These are phyloP conservation scores for Atkinsonella hypoxylon DNA, from an alignment of 2,329 filamentous ascomycete species.

Conservation along the genomic window DNA sequence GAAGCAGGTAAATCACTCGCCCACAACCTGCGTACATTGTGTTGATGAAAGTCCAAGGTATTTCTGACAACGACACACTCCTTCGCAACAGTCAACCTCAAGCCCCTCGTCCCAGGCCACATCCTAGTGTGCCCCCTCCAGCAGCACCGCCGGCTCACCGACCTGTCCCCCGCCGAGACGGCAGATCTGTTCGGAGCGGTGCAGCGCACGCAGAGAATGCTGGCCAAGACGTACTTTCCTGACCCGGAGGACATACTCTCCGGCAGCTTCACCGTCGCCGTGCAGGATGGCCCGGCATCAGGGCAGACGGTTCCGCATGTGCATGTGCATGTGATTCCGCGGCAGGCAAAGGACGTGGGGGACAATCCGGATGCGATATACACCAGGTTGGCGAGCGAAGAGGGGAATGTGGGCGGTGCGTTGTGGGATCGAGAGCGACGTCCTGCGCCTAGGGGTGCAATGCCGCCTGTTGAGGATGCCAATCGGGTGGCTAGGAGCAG, in stretches of 20 bases:
- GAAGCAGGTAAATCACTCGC: slow-evolving; percentile 41
- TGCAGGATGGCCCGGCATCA: slow-evolving; percentile 86
- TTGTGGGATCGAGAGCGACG: slow-evolving; percentile 42
- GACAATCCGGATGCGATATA: slow-evolving; percentile 59
- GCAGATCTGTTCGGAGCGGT: slow-evolving; percentile 79
- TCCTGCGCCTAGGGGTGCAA: slow-evolving; percentile 41
- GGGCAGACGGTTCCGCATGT: slow-evolving; percentile 92
- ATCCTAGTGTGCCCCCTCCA: slow-evolving; percentile 74
- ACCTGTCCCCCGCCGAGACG: slow-evolving; percentile 60
- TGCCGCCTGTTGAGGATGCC: slow-evolving; percentile 61
- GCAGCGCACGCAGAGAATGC: slow-evolving; percentile 67
- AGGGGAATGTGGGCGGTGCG: slow-evolving; percentile 67
- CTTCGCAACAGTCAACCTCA: slow-evolving; percentile 89
- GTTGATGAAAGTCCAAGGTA: slow-evolving; percentile 42
- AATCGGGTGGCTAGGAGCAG: slow-evolving; percentile 53
- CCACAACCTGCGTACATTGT: too few species aligned
- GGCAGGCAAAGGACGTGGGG: slow-evolving; percentile 41
- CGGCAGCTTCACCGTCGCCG: slow-evolving; percentile 78
- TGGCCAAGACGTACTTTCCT: slow-evolving; percentile 46
- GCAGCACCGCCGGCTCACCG: slow-evolving; percentile 58
- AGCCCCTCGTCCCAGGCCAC: slow-evolving; percentile 86
- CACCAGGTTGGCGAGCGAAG: slow-evolving; percentile 67
- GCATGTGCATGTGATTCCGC: slow-evolving; percentile 83
- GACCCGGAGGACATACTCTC: slow-evolving; percentile 30
- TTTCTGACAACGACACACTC: slow-evolving; percentile 71